These are phyloP conservation scores for Hymenoscyphus fructigenus DNA, from an alignment of 2,329 filamentous ascomycete species.

Conservation along the genomic window DNA sequence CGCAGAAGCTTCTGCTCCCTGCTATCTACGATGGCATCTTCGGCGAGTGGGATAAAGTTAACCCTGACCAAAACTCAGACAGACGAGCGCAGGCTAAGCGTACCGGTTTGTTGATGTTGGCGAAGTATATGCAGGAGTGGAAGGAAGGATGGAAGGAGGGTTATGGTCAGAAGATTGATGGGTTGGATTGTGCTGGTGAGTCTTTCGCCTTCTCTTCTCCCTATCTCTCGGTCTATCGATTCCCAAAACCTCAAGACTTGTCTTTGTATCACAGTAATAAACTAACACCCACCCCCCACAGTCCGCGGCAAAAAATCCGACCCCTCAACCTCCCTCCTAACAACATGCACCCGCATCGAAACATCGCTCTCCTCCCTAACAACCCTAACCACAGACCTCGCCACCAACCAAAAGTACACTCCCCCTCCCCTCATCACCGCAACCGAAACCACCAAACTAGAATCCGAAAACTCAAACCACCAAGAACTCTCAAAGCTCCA, in stretches of 20 bases:
- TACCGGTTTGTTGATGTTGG: slow-evolving; percentile 10
- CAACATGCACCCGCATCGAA: not conserved
- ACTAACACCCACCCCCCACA: not conserved
- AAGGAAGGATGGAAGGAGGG: not conserved
- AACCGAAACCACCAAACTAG: not conserved
- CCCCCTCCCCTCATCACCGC: not conserved
- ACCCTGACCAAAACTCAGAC: not conserved
- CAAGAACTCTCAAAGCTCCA: slow-evolving; percentile 5
- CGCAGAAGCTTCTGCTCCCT: slow-evolving; percentile 12
- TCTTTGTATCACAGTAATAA: not conserved
- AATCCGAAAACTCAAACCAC: not conserved
- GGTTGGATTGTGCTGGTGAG: not conserved
- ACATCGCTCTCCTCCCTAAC: not conserved
- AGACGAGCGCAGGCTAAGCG: slow-evolving; percentile 7
- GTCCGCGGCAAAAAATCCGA: not conserved
- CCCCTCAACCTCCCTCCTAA: not conserved
- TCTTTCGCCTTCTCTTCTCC: not conserved
- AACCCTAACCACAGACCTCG: not conserved
- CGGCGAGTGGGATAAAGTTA: slow-evolving; percentile 3
- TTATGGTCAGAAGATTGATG: not conserved
- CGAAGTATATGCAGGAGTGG: slow-evolving; percentile 6
- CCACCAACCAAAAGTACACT: not conserved
- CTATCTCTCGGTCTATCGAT: no score
- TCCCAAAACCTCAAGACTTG: no score
- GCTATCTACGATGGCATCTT: slow-evolving; percentile 5